Conservation (phyloP, 1,139 yeast species). For the Petasospora rhodanensis region DNA sequence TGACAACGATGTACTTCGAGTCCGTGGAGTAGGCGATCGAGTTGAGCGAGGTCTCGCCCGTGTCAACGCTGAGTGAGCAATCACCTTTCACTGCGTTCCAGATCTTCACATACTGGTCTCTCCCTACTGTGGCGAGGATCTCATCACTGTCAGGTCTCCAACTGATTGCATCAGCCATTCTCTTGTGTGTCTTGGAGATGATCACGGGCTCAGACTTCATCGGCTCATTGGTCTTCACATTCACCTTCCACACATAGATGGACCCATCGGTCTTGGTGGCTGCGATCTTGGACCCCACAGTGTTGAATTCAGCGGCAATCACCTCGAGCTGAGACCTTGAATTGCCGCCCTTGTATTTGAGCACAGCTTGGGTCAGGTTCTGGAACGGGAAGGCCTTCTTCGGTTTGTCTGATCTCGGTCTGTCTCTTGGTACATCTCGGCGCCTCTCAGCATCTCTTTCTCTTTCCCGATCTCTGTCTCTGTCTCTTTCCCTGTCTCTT, state of each 20-base stretch:
- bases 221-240: slow-evolving; percentile 22
- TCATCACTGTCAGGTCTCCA: slow-evolving; percentile 59
- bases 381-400: no score
- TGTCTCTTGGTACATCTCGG: slow-evolving; percentile 3
- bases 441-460: slow-evolving; percentile 3
- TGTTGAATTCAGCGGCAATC: no score
- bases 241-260: slow-evolving; percentile 39
- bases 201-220: slow-evolving; percentile 32
- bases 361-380: not conserved
- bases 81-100: slow-evolving; percentile 51
- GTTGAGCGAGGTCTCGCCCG: slow-evolving; percentile 31
- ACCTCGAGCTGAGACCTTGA: no score
- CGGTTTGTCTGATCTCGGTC: slow-evolving; percentile 1
- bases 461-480: slow-evolving; percentile 7
- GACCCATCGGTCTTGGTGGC: slow-evolving; percentile 44
- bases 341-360: not conserved
- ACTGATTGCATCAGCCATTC: slow-evolving; percentile 44
- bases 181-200: slow-evolving; percentile 42
- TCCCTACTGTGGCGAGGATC: slow-evolving; percentile 55
- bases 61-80: slow-evolving; percentile 33
- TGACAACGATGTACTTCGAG: slow-evolving; percentile 48
- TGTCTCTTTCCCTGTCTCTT: slow-evolving; percentile 4
- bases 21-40: slow-evolving; percentile 44
- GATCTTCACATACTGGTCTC: slow-evolving; percentile 47
- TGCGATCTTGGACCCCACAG: slow-evolving; percentile 28